Evolutionary conservation across 805 yeast genomes (phyloP).

Genomic region (Starmerella lactis-condensi): DNA sequence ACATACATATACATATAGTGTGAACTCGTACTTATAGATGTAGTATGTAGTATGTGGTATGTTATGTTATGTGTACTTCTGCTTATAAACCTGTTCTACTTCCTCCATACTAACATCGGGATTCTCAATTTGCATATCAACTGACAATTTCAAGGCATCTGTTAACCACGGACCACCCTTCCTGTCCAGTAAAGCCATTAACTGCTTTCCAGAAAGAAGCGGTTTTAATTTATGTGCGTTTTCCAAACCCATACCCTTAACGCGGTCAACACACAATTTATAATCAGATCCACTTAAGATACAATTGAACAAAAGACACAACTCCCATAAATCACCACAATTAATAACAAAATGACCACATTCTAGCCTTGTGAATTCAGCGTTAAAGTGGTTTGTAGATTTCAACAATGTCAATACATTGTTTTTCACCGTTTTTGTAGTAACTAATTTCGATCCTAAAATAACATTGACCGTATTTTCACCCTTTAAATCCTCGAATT

Average conservation of each 20-base stretch:
- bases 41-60: too few relatives aligned
- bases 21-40: too few relatives aligned
- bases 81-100: too few relatives aligned
- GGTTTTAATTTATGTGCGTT: constrained; percentile 39
- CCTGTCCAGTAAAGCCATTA: constrained; percentile 30
- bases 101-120: constrained; percentile 39
- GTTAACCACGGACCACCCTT: constrained; percentile 75
- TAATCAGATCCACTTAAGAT: constrained; percentile 11
- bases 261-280: constrained; percentile 21
- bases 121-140: constrained; percentile 63
- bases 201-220: constrained; percentile 50
- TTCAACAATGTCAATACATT: too few relatives aligned
- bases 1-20: too few relatives aligned
- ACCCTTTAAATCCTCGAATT: too few relatives aligned
- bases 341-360: constrained; percentile 42
- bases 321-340: constrained; percentile 36
- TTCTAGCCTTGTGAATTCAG: constrained; percentile 22
- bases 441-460: too few relatives aligned
- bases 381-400: too few relatives aligned
- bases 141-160: constrained; percentile 33
- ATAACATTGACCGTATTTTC: too few relatives aligned
- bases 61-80: too few relatives aligned
- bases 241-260: constrained; percentile 23
- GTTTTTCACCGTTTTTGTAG: too few relatives aligned
- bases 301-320: constrained; percentile 25